Base-by-base conservation (phyloP, 768 basidiomycete species). In the Boletus rufocinnamomeus region DNA sequence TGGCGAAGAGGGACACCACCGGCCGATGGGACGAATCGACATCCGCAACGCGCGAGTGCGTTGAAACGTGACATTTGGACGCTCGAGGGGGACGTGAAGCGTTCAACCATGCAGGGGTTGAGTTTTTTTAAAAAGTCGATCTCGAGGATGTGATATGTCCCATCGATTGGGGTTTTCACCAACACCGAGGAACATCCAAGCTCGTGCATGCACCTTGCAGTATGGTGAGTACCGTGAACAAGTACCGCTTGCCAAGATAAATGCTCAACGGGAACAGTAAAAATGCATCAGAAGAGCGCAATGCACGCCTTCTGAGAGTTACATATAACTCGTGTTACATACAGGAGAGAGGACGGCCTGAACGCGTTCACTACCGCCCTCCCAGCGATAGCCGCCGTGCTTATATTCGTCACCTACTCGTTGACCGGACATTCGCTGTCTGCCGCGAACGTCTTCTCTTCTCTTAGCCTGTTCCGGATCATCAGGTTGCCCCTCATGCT, bases 81-180 rank as follows among this genome's bases (percentile, higher is more conserved):
- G 21, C 52, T 64, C 44, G 62, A 64, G 23, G 50, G 10, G 7
- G 50, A 41, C 6, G 45, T 32, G 14, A 38, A 17, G 35, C 68
- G 61, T 34, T 49, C 59, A 21, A 61, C 51, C 1, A 53, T 50
- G 58, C 60, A 67, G 21, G 68, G 56, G 16, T 34, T 65, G 40
- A 67, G 56, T 44, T 44, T 69, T 69, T 17, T 67, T 10, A 23
- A 23, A 51, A 9, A 6, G 34, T 23, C 38, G 49, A 10, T 13
- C 40, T 27, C 25, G 27, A 11, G 28, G n/a, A 25, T 11, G 28
- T 43, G 2, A 2, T 46, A 7, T 21, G 11, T 25, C 6, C 34
- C 35, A 21, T 27, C 49, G 6, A 21, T 8, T n/a, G n/a, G 49
- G 27, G n/a, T 21, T 49, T 54, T 16, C 21, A 9, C n/a, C 34